Conservation (phyloP, 108 stramenopile species). For the Chaetoceros muelleri region DNA sequence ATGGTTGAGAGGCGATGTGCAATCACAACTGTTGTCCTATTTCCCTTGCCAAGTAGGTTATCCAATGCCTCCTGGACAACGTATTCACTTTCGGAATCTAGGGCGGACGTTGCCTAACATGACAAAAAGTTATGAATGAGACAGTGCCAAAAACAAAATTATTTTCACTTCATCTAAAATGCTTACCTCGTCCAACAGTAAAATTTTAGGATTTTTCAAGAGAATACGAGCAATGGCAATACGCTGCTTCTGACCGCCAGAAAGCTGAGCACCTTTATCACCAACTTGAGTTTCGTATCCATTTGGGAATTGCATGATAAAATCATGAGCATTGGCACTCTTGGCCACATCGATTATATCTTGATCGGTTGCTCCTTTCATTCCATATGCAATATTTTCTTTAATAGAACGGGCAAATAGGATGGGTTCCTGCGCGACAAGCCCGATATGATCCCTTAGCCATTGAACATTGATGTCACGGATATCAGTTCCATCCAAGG, state of each 20-base stretch:
- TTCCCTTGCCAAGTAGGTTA: constrained; percentile 26
- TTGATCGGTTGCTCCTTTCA: constrained; percentile 29
- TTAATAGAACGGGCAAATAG: constrained; percentile 69
- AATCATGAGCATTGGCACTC: constrained; percentile 75
- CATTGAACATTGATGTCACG: constrained; percentile 50
- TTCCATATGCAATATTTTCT: constrained; percentile 79
- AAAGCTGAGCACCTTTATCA: constrained; percentile 31
- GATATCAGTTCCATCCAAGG: constrained; percentile 69
- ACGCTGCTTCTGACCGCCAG: constrained; percentile 31
- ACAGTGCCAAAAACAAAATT: not conserved
- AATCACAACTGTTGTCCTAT: constrained; percentile 72
- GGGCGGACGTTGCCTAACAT: constrained; percentile 32
- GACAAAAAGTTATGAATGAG: not conserved
- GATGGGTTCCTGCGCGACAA: constrained; percentile 80
- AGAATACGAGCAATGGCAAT: constrained; percentile 82
- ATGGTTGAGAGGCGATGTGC: constrained; percentile 90
- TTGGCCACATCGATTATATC: constrained; percentile 63
- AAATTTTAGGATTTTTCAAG: constrained; percentile 43
- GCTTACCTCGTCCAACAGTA: constrained; percentile 62
- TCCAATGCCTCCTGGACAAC: constrained; percentile 77
- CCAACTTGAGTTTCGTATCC: constrained; percentile 56
- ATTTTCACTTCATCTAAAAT: constrained; percentile 18
- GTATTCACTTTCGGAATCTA: constrained; percentile 66
- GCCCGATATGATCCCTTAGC: constrained; percentile 69
- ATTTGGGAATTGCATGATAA: constrained; percentile 46